Evolutionary conservation across 768 basidiomycete genomes (phyloP).

Genomic region (Pleurotus giganteus): DNA sequence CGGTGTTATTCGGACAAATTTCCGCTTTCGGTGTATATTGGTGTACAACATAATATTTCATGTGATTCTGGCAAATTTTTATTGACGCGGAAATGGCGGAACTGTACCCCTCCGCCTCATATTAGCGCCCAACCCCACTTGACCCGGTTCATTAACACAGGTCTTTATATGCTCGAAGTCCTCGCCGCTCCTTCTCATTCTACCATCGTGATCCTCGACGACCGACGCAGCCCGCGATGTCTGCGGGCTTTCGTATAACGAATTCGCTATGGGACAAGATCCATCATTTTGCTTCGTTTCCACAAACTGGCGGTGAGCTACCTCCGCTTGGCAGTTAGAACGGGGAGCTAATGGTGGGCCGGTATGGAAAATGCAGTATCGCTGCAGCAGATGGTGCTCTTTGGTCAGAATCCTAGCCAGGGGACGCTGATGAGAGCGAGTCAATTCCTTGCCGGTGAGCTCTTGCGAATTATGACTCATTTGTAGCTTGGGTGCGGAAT

Average conservation of each 20-base stretch:
- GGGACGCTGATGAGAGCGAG: slow-evolving; percentile 92
- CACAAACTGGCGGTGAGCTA: slow-evolving; percentile 82
- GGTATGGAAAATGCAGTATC: slow-evolving; percentile 57
- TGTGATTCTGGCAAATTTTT: not conserved
- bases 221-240: slow-evolving; percentile 42
- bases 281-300: slow-evolving; percentile 88
- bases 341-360: not conserved
- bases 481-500: not conserved
- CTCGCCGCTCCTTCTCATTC: not conserved
- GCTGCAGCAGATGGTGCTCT: slow-evolving; percentile 95
- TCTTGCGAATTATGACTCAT: not conserved
- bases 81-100: not conserved
- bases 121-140: not conserved
- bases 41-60: not conserved
- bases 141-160: not conserved
- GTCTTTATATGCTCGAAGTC: not conserved
- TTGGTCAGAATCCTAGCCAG: slow-evolving; percentile 94
- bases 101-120: not conserved
- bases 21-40: not conserved
- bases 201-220: too few relatives aligned
- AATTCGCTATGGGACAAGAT: slow-evolving; percentile 85
- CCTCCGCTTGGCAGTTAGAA: not conserved
- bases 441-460: slow-evolving; percentile 77
- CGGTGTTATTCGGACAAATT: not conserved
- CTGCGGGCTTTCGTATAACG: slow-evolving; percentile 69